Percentiles rank a stretch among this genome's conserved stretches.
phyloP scores from a whole-genome alignment of 106 monocot genomes.

The Allium sativum region DNA sequence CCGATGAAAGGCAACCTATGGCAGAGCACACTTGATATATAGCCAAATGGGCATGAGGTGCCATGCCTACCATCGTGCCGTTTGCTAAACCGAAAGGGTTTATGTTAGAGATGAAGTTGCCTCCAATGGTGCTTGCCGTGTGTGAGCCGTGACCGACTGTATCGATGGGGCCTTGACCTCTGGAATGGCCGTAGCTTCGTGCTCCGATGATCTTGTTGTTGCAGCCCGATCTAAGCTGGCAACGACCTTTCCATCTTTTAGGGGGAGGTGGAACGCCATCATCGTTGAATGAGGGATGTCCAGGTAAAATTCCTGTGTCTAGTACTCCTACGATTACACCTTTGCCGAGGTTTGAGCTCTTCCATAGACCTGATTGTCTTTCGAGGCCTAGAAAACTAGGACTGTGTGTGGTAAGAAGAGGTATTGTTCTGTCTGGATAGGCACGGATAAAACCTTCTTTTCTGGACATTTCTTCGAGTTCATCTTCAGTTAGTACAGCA shows the following conservation, averaged over 20 bases:
- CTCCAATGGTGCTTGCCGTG: conserved; percentile 37
- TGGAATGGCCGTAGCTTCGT: background rate
- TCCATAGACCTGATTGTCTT: conserved; percentile 1
- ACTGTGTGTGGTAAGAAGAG: conserved; percentile 16
- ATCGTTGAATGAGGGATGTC: conserved; percentile 8
- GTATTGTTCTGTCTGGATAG: background rate
- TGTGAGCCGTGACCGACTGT: conserved; percentile 41
- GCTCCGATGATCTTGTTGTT: conserved; percentile 17
- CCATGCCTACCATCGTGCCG: conserved; percentile 30
- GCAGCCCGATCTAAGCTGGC: background rate
- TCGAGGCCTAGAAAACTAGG: conserved; percentile 7
- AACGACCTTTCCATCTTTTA: conserved; percentile 4
- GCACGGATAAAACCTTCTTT: conserved; percentile 10
- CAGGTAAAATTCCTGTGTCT: conserved; percentile 1
- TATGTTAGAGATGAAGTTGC: conserved; percentile 7
- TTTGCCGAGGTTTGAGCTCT: background rate
- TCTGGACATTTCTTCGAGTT: background rate
- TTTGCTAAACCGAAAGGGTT: conserved; percentile 23
- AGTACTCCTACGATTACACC: conserved; percentile 3
- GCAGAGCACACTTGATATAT: conserved; percentile 19
- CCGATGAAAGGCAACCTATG: conserved; percentile 3
- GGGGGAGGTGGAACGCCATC: background rate
- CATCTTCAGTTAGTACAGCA: conserved; percentile 9
- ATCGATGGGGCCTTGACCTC: conserved; percentile 11
- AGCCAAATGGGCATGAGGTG: conserved; percentile 35